Evolutionary conservation across 164 flowering plant genomes (phyloP).

Genomic region (Litsea cubeba): DNA sequence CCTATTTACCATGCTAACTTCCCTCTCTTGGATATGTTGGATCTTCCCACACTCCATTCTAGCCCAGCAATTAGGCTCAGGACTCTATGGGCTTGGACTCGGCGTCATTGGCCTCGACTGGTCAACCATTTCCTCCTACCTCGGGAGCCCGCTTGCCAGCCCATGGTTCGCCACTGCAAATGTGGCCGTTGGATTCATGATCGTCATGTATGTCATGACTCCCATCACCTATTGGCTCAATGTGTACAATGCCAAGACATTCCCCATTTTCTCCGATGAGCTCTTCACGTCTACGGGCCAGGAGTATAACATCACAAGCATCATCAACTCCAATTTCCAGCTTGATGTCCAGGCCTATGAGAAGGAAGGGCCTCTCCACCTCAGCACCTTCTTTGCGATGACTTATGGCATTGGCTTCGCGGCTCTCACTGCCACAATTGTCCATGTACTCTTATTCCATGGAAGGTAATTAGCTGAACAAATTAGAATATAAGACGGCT

Average conservation of each 20-base stretch:
- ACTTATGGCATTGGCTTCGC: conserved; percentile 86
- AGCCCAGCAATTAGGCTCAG: conserved; percentile 81
- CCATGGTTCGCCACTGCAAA: conserved; percentile 94
- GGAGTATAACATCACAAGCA: conserved; percentile 46
- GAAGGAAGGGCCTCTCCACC: conserved; percentile 48
- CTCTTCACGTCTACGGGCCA: conserved; percentile 52
- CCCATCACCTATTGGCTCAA: conserved; percentile 65
- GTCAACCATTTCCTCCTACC: conserved; percentile 71
- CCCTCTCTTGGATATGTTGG: conserved; percentile 86
- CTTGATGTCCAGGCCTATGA: conserved; percentile 54
- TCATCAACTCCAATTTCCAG: conserved; percentile 55
- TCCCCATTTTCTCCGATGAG: conserved; percentile 55
- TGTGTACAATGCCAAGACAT: conserved; percentile 63
- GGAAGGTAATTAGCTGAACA: conserved; percentile 45
- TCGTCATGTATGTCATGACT: conserved; percentile 61
- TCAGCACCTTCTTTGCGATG: conserved; percentile 71
- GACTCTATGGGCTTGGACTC: conserved; percentile 65
- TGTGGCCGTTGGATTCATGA: conserved; percentile 55
- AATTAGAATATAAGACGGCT: background rate
- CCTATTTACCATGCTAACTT: conserved; percentile 66
- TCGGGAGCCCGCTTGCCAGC: conserved; percentile 81
- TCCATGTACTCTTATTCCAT: conserved; percentile 64
- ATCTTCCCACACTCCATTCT: conserved; percentile 47
- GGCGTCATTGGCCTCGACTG: conserved; percentile 70
- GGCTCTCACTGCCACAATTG: conserved; percentile 58